Evolutionary conservation across 2,329 filamentous ascomycete species (phyloP), one percentile per base, ranked within the genome.

Genomic region (Trichocomaceae sp.): DNA sequence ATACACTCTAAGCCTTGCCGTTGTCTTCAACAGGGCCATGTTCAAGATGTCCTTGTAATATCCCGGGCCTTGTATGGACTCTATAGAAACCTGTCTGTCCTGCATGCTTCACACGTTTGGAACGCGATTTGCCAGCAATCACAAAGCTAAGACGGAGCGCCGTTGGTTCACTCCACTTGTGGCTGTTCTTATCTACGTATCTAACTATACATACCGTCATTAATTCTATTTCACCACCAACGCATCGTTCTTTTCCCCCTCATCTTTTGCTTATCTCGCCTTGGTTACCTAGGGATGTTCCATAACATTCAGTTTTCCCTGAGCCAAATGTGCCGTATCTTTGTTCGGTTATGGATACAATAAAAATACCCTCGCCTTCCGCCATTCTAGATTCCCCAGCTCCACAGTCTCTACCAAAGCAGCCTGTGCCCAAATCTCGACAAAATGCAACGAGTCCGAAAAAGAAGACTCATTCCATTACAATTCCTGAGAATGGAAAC

Each of bases 311-410:
- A 41, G 56, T 55, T 17, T 33, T 33, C 39, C 41, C 37, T 39
- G 31, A 47, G 23, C 19, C 37, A 44, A 22, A 41, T 47, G 45
- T 23, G 31, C 42, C 42, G 17, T 33, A 56, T 58, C 49, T n/a
- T 46, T 50, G 26, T 31, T 10, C 47, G 54, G 69, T 67, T 66
- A 80, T 80, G 78, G 82, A 83, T 72, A 76, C 76, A 60, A 80
- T 83, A 70, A 78, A 76, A 65, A 82, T 83, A 60, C 80, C 82
- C 58, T 81, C 80, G 50, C 80, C 81, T 53, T 79, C 80, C 58
- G 77, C 77, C 52, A 68, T 81, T 79, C 65, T 75, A 64, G 71
- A 68, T 60, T 70, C 73, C 44, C 60, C 62, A 50, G 58, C 63
- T 51, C 49, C 62, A 39, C 54, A 57, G n/a, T 22, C 50, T 58